Evolutionary conservation across 805 yeast genomes (phyloP), one percentile per base, ranked within the genome.

Genomic region (Hanseniaspora valbyensis): DNA sequence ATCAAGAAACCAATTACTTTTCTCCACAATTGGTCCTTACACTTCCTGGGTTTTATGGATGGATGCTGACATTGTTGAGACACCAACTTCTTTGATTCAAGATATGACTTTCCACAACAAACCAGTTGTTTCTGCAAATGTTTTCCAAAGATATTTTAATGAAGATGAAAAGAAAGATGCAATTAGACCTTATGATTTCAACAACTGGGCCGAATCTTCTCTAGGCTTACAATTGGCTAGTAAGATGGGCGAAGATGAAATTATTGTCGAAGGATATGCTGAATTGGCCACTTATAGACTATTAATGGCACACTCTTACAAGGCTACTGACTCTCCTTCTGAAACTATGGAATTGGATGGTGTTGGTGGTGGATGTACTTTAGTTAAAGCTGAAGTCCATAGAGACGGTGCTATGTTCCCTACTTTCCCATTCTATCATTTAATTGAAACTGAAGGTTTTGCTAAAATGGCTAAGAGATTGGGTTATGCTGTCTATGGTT

Each of bases 401-500:
- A 76, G 98, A 64, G 98, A 92, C 66, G 99, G 99, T 46, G 97
- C 97, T 50, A 90, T 92, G 96, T 92, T 92, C 77, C 98, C 99
- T 16, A 85, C 94, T 44, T 92, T 92, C 77, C 92, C 98, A 54
- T 92, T 92, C 72, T 89, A 90, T 65, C 95, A 92, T 65, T 74
- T 92, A 65, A 88, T 92, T 56, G 98, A 92, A 70, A 89, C 96
- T 9, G 98, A 92, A 68, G 98, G 98, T 16, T 92, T 92, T 67
- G 96, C 92, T n/a, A 83, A 82, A 66, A 92, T 92, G 97, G 96
- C 95, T 40, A 87, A 88, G 66, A 74, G 97, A 58, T 73, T 92
- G 55, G 95, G 95, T 29, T 89, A 92, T 66, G 84, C 82, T 59
- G 88, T 89, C 21, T 82, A 72, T 63, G 99, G 99, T 4, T 73